Base-by-base conservation (phyloP, 2,329 filamentous ascomycete genomes). In the Exophiala calicioides region DNA sequence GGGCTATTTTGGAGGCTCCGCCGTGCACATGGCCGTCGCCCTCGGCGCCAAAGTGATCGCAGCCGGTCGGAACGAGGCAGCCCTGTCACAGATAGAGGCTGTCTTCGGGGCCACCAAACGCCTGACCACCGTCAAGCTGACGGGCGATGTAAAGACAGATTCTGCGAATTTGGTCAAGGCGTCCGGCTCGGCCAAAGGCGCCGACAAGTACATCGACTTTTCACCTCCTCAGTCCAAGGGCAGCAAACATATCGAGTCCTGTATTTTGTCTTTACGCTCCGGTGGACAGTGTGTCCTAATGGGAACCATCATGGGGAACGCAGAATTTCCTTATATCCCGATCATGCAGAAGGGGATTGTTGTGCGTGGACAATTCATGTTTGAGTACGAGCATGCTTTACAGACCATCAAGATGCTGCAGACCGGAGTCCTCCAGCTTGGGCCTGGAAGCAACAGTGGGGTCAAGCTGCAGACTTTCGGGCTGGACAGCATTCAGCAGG, bases 31-130 rank as follows among this genome's bases (percentile, higher is more conserved):
- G 3, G 75, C 75, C 0, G 50, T 74, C 1, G 71, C 72, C 0
- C 65, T 77, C 54, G 76, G 74, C 1, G 74, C 72, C 3, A 63
- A 64, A 10, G 75, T 79, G 9, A 68, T 79, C 26, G 74, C 76
- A 1, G 63, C 77, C 44, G 73, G 74, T 1, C 63, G 75, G 5
- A 72, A 71, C 47, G 54, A 56, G 32, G 31, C 40, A 13, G 34
- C 16, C 8, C 41, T 44, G 13, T 20, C 31, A n/a, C 16, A 23
- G 9, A 35, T 50, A 13, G 27, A 8, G 4, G 23, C 19, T 15
- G 21, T 24, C 5, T 20, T 37, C 20, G 42, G 13, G 2, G 19
- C 20, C 9, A 12, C 24, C 15, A 36, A 19, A 27, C 24, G 63
- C 9, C 55, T 76, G 5, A 58, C 65, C 26, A 68, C 61, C 0